phyloP scores from a whole-genome alignment of 2,329 filamentous ascomycete genomes.

The Diplocarpon rosae region DNA sequence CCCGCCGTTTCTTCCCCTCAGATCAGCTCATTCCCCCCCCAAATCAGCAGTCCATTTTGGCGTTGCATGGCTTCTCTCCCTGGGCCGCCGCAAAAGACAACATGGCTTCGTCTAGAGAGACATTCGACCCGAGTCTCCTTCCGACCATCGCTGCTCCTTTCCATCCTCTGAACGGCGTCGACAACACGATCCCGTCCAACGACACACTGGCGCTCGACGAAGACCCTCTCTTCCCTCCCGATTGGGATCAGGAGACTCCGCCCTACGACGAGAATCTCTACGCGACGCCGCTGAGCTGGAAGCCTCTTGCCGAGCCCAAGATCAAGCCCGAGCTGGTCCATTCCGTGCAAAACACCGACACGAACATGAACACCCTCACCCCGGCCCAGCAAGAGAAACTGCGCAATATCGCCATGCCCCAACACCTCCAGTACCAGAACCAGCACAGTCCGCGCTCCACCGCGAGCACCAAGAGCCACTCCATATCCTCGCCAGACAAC shows the following conservation, averaged over 20 bases:
- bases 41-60: neutral
- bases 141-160: too few relatives aligned
- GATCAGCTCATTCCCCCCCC: conserved; percentile 2
- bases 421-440: conserved; percentile 43
- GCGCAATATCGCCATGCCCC: conserved; percentile 53
- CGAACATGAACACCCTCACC: conserved; percentile 34
- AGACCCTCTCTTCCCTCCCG: conserved; percentile 20
- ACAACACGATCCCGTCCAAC: conserved; percentile 18
- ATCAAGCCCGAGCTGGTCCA: conserved; percentile 19
- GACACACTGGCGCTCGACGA: conserved; percentile 21
- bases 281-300: conserved; percentile 26
- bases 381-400: conserved; percentile 50
- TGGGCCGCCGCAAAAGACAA: neutral
- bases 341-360: conserved; percentile 11
- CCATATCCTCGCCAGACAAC: conserved; percentile 51
- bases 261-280: conserved; percentile 26
- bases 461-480: conserved; percentile 35
- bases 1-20: neutral
- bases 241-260: conserved; percentile 24
- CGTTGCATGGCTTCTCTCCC: neutral
- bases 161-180: conserved; percentile 8
- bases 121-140: too few relatives aligned
- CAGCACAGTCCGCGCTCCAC: conserved; percentile 44
- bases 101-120: too few relatives aligned
- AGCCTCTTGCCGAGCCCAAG: conserved; percentile 20